These are phyloP conservation scores for Phytophthora europaea DNA, from an alignment of 352 stramenopile genomes.

Conservation along the genomic window DNA sequence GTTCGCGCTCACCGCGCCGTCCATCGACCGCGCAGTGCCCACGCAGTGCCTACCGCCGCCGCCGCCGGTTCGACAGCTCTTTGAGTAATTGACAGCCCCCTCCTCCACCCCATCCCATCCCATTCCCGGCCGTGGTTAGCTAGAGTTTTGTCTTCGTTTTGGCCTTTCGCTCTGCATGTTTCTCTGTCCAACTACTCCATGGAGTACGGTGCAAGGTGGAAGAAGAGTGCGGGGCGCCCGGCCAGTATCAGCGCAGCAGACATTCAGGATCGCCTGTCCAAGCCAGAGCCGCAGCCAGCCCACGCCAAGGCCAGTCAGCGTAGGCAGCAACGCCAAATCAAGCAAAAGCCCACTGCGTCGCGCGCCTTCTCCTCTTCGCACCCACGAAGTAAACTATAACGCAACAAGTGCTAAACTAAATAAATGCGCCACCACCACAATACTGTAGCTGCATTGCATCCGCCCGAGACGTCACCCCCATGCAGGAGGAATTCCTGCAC, in stretches of 20 bases:
- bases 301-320: constrained; percentile 26
- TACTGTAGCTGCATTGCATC: neutral
- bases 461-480: neutral
- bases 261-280: neutral
- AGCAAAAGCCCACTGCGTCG: neutral
- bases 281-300: neutral
- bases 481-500: neutral
- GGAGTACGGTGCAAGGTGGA: constrained; percentile 25
- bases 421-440: constrained; percentile 15
- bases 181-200: constrained; percentile 25
- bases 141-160: constrained; percentile 38
- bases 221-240: constrained; percentile 6
- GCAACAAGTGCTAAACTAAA: constrained; percentile 24
- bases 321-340: constrained; percentile 26
- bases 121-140: constrained; percentile 26
- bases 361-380: neutral
- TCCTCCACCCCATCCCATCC: constrained; percentile 9
- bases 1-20: constrained; percentile 45
- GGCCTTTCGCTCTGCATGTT: constrained; percentile 31
- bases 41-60: constrained; percentile 49
- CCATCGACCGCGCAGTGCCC: constrained; percentile 39
- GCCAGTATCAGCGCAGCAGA: constrained; percentile 1
- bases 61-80: constrained; percentile 45
- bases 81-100: constrained; percentile 49
- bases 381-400: constrained; percentile 36